Evolutionary conservation across 2,329 filamentous ascomycete genomes (phyloP), one percentile per base, ranked within the genome.

Genomic region (Penicillium paneum): DNA sequence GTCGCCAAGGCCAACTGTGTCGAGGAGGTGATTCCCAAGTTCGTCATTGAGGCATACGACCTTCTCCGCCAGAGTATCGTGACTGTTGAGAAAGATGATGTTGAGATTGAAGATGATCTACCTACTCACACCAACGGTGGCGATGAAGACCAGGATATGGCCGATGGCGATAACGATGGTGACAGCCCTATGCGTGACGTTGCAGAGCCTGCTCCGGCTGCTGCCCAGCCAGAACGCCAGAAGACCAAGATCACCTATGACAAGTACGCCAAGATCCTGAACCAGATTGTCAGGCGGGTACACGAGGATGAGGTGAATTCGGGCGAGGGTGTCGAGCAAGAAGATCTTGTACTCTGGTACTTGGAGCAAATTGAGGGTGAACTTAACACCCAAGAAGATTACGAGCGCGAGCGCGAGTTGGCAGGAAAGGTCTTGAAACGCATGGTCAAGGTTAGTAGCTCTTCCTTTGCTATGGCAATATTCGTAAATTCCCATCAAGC

Each of bases 1-100:
- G 97, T 99, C 63, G 94, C 94, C 55, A 97, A 97, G 75, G 91
- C 91, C 55, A 97, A 96, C 71, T 99, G 94, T 70, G 91, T 96
- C 13, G 89, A 93, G 65, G 91, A 97, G 60, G 89, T 99, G 57
- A 86, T 86, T 0, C 82, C 89, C 1, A 83, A 84, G 0, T 96
- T 97, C 74, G 94, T 99, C 15, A 83, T 88, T 38, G 94, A 99
- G 74, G 94, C 93, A 0, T 97, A 88, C 73, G 91, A 94, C 64
- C 82, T 99, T 10, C 83, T 99, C 12, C 82, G 91, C 39, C 92
- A 97, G 75, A 94, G 89, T 73, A 99, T 99, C 71, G 97, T 99
- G 66, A 94, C 89, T 1, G 94, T 99, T 26, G 94, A 99, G 75
- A 94, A 97, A 68, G 94, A 99, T 65, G 94, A 99, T 66, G 86